Base-by-base conservation (phyloP, 2,329 filamentous ascomycete species). In the Colletotrichum viniferum region DNA sequence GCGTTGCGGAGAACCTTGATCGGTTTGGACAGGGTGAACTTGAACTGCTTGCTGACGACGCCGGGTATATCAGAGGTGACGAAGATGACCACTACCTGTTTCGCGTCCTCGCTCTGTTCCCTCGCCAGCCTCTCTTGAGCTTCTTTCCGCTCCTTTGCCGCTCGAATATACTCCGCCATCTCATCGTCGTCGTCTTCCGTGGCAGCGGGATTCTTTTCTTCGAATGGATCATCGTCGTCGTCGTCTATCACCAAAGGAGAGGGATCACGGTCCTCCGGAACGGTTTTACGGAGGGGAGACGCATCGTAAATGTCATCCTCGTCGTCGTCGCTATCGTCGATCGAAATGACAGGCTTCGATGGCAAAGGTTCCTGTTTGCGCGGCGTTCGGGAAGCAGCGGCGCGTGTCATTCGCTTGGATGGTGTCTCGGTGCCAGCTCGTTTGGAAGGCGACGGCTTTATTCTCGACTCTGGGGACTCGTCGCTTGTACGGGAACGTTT, bases 1-100 rank as follows among this genome's bases (percentile, higher is more conserved):
- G 90, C 91, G 48, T 91, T 82, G 56, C 93, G 90, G 7, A 96
- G 91, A 71, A 94, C 86, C 76, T 90, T 89, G 7, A 98, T 86
- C 4, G 90, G 87, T 80, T 95, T 94, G 38, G 90, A 91, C 75
- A 95, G 88, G 78, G 91, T 92, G 52, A 94, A 91, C 65, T 89
- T 92, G 67, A 95, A 86, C 34, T 95, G 81, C 10, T 68, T 82
- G 26, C 90, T 84, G 28, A 85, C 89, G 0, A 94, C 90, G 60
- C 88, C 87, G 1, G 90, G 87, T 7, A 98, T 89, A 4, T 87
- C 84, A 0, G 96, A 95, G 0, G 88, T 90, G 77, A 98, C 79
- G 73, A 82, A 77, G 34, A 87, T 81, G 4, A 82, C 77, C n/a
- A 83, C 78, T 72, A 34, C 80, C 77, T 58, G 77, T 79, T 18